These are phyloP conservation scores for Colletotrichum kahawae DNA, from an alignment of 2,329 filamentous ascomycete species.

Conservation along the genomic window DNA sequence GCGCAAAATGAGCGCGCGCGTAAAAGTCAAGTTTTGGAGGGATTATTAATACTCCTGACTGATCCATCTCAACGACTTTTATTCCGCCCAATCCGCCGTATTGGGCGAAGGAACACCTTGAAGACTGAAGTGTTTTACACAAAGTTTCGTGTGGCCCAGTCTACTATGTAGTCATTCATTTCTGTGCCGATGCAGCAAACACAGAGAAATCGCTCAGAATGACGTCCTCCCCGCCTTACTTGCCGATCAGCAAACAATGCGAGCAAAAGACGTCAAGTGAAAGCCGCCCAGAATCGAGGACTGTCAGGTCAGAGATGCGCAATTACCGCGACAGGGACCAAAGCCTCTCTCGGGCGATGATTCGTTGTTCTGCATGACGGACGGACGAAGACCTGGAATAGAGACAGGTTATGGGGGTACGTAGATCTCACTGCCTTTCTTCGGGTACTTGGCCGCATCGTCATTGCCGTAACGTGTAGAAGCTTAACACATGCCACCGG, in stretches of 20 bases:
- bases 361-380: constrained; percentile 1
- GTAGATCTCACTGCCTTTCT: neutral
- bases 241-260: constrained; percentile 6
- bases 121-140: neutral
- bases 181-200: neutral
- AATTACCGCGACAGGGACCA: neutral
- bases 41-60: neutral
- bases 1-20: neutral
- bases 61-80: neutral
- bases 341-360: neutral
- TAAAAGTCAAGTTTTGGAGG: neutral
- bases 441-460: neutral
- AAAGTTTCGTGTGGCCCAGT: neutral
- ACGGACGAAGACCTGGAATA: neutral
- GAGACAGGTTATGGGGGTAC: constrained; percentile 2
- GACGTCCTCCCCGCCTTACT: neutral
- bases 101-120: neutral
- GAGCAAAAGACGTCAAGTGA: constrained; percentile 10
- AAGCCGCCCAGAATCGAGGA: neutral
- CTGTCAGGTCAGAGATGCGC: constrained; percentile 10
- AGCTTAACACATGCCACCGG: constrained; percentile 1
- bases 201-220: neutral
- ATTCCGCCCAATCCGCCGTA: neutral
- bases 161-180: neutral
- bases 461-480: neutral